A percentile compares a stretch with the other conserved stretches of the same genome.
phyloP scores from a whole-genome alignment of 2,329 filamentous ascomycete genomes.

The Stemphylium vesicarium region DNA sequence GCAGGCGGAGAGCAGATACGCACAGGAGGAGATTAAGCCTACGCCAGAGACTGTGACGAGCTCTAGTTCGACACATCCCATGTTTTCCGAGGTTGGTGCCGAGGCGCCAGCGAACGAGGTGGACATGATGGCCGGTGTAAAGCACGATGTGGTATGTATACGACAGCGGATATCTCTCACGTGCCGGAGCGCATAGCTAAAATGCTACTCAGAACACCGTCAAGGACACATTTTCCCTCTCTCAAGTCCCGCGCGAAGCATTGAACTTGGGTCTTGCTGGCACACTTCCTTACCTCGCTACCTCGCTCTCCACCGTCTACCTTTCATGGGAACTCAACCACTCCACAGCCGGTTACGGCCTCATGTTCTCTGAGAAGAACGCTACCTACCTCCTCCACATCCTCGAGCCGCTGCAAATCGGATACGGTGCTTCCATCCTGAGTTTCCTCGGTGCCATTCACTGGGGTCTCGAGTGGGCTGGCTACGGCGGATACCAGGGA shows the following conservation, averaged over 20 bases:
- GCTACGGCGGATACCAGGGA: slow-evolving; percentile 70
- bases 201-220: slow-evolving; percentile 52
- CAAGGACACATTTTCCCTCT: slow-evolving; percentile 56
- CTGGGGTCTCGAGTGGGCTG: slow-evolving; percentile 87
- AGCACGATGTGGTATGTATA: slow-evolving; percentile 41
- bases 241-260: slow-evolving; percentile 55
- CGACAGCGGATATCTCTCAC: not conserved
- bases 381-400: slow-evolving; percentile 75
- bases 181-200: not conserved
- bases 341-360: slow-evolving; percentile 64
- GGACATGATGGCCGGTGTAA: slow-evolving; percentile 57
- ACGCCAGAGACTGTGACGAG: slow-evolving; percentile 67
- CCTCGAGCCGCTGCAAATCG: slow-evolving; percentile 86
- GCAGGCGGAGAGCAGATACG: slow-evolving; percentile 63
- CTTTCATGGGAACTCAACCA: slow-evolving; percentile 84
- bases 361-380: slow-evolving; percentile 72
- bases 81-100: slow-evolving; percentile 49
- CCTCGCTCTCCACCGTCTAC: slow-evolving; percentile 81
- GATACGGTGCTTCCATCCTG: slow-evolving; percentile 89
- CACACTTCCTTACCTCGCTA: slow-evolving; percentile 72
- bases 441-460: slow-evolving; percentile 94
- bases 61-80: slow-evolving; percentile 58
- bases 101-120: slow-evolving; percentile 44
- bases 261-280: slow-evolving; percentile 59
- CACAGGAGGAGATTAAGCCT: slow-evolving; percentile 62